Evolutionary conservation across 148 eudicot species (phyloP), one percentile per base, ranked within the genome.

Genomic region (Pouteria glomerata): DNA sequence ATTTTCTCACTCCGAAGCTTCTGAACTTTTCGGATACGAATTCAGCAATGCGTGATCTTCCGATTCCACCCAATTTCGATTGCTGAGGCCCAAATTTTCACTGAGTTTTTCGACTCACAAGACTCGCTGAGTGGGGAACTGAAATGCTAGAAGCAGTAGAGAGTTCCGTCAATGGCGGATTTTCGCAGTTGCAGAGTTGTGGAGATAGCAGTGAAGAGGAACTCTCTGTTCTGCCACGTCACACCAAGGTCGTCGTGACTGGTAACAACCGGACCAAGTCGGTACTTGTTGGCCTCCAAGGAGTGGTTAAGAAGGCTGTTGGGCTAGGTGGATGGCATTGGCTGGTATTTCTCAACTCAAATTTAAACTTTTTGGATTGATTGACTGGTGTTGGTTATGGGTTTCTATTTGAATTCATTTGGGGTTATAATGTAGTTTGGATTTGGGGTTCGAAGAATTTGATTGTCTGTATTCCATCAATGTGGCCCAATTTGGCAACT

Each of bases 241-340:
- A 89, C 55, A 89, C 94, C 3, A 89, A 89, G 74, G 94, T 89
- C 18, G 87, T 89, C 37, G 90, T 89, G 29, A 89, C 94, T 4
- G 94, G 90, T 2, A 89, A 89, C 62, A 89, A 89, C 61, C 79
- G 94, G 19, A 89, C 94, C 1, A 89, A 89, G 63, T 89, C 94
- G 44, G 94, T 89, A 61, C 85, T 89, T 10, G 94, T 89, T 44
- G 94, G 94, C 1, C 82, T 89, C 16, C 85, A 81, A 16, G 94
- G 94, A 1, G 90, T 89, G 21, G 94, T 89, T 8, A 86, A 86
- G 86, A 89, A 89, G 55, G 90, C 94, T 57, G 90, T 86, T 72
- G 94, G 93, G 1, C 93, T 89, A n/a, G 94, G 94, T 10, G 94
- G 94, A 0, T 89, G 94, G 94, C 94, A 89, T 83, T 89, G 94